Base-by-base conservation (phyloP, 768 basidiomycete species). In the Pulveroboletus ravenelii region DNA sequence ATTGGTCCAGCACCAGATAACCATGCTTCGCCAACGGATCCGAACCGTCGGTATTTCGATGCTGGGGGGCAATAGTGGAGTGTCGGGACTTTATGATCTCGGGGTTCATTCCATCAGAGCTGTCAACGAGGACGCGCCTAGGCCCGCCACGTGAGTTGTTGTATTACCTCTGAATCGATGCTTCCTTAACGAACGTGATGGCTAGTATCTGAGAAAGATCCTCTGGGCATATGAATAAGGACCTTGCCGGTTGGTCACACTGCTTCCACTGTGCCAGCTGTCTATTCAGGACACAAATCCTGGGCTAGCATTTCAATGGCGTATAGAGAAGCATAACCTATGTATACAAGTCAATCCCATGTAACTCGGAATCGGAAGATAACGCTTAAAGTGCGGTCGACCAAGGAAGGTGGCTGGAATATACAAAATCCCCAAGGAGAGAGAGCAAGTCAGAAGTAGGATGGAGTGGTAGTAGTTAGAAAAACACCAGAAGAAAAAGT, bases 11-110 rank as follows among this genome's bases (percentile, higher is more conserved):
- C 75, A 78, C 31, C 86, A 90, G 56, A 81, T 93, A 23, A 68
- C 69, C 38, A 93, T 97, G 85, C 77, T 81, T 62, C 77, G 80
- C 13, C 83, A 89, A 44, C 80, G 78, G 40, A 70, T 98, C 14
- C 78, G 86, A 43, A 88, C 88, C 6, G 75, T 97, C 15, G 93
- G 93, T 1, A 85, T 97, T 32, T 90, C 90, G 1, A 70, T 97
- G 14, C 73, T 98, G 5, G 94, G 93, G 12, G 89, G 90, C 2
- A 90, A 89, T 48, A 83, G 87, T 48, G 80, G 83, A 13, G 72
- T 81, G 9, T 74, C 82, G 37, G 93, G 93, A 2, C 71, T 73
- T 25, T 95, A 87, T 59, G 93, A 94, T 57, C 78, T 95, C 0
- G 88, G 87, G 4, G 76, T 94, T 40, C 87, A 91, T 57, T 82